A percentile compares a stretch with the other conserved stretches of the same genome.
Conservation (phyloP, 2,329 filamentous ascomycete genomes). For the Sporothrix mexicana region DNA sequence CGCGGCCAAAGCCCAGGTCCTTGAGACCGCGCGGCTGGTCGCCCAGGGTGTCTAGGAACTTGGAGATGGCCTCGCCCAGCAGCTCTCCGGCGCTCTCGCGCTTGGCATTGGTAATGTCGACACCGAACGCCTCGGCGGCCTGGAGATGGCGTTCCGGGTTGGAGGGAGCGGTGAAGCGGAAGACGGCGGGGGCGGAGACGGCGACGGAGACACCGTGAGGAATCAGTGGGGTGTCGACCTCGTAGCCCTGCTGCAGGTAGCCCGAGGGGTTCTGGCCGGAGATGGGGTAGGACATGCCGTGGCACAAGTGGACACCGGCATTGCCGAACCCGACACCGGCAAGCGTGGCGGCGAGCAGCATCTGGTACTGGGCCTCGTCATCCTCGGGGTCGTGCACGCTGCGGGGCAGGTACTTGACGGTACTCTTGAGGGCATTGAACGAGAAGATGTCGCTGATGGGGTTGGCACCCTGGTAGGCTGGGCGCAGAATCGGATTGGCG, state of each 20-base stretch:
- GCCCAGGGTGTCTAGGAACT: conserved; percentile 82
- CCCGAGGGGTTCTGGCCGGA: conserved; percentile 85
- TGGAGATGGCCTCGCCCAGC: conserved; percentile 77
- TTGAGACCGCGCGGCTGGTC: conserved; percentile 90
- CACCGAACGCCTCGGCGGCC: conserved; percentile 45
- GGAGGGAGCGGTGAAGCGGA: conserved; percentile 60
- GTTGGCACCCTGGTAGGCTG: conserved; percentile 96
- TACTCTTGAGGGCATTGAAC: conserved; percentile 79
- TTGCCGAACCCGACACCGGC: conserved; percentile 98
- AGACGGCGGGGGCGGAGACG: conserved; percentile 51
- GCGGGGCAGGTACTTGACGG: conserved; percentile 90
- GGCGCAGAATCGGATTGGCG: conserved; percentile 84
- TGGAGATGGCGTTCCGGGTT: conserved; percentile 91
- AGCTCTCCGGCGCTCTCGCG: conserved; percentile 88
- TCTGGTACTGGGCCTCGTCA: conserved; percentile 88
- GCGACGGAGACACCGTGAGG: conserved; percentile 93
- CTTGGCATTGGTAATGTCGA: conserved; percentile 87
- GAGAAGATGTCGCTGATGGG: conserved; percentile 98
- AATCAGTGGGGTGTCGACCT: conserved; percentile 77
- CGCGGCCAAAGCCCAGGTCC: conserved; percentile 76
- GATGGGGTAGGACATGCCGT: conserved; percentile 96
- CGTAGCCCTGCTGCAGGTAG: conserved; percentile 88
- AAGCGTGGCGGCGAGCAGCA: conserved; percentile 91
- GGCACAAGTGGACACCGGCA: conserved; percentile 84
- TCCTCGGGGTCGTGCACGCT: conserved; percentile 89